phyloP scores from a whole-genome alignment of 148 eudicot genomes.

The Euryodendron excelsum region DNA sequence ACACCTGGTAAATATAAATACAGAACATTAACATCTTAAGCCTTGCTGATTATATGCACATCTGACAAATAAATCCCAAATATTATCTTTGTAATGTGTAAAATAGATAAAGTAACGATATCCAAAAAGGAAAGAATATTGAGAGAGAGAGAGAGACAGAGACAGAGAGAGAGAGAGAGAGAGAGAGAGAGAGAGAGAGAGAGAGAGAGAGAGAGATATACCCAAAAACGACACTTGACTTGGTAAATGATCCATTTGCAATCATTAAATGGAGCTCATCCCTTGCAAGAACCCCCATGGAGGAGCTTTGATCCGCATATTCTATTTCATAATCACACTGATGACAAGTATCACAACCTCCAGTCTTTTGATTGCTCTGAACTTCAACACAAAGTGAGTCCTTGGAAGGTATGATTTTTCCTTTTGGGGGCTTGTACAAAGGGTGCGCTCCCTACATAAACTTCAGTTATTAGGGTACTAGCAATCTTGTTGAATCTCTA shows the following conservation, averaged over 20 bases:
- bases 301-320: constrained; percentile 65
- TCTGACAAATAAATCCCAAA: neutral
- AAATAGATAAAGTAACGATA: neutral
- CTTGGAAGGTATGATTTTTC: constrained; percentile 35
- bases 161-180: no score
- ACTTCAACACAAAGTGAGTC: constrained; percentile 50
- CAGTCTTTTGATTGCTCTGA: constrained; percentile 33
- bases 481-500: no score
- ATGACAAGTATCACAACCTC: constrained; percentile 31
- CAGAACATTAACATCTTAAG: no score
- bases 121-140: neutral
- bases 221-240: constrained; percentile 49
- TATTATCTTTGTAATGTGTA: neutral
- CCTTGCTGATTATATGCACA: constrained; percentile 13
- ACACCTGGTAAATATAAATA: constrained; percentile 38
- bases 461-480: no score
- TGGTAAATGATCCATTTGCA: constrained; percentile 43
- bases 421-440: constrained; percentile 52
- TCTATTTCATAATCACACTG: constrained; percentile 73
- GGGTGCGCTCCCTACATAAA: constrained; percentile 69
- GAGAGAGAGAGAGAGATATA: neutral
- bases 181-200: no score
- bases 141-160: neutral
- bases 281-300: constrained; percentile 62
- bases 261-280: constrained; percentile 42